Base-by-base conservation (phyloP, 805 yeast species). In the Brettanomyces anomalus region DNA sequence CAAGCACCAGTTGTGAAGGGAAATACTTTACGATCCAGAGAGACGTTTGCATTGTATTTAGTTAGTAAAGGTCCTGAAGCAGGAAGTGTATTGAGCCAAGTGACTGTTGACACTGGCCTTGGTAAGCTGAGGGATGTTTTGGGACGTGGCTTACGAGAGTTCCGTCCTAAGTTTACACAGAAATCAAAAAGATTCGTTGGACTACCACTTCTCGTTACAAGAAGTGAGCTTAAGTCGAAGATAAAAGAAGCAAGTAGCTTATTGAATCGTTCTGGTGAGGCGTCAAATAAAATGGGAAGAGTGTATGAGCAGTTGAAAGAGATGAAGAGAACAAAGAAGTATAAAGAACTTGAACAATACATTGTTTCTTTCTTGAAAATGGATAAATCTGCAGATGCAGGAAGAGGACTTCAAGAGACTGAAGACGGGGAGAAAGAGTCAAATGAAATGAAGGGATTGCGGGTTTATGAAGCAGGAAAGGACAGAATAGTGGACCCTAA, bases 81-180 rank as follows among this genome's bases (percentile, higher is more conserved):
- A 41, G 62, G 63, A 37, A 64, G 70, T 32, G 61, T 66, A 35
- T 57, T 76, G 43, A 67, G 71, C 47, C 60, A 72, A 43, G 58
- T 72, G 43, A 67, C 70, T 40, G 59, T 81, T 33, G 76, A 80
- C 46, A 76, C 79, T 31, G 94, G 93, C 4, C 62, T 74, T 32
- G 85, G 85, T 52, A 75, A 74, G 40, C 66, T 85, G 45, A 73
- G 76, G 46, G 88, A 84, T 51, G 76, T 85, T 11, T 57, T 85
- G 24, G 89, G 89, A 21, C 82, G 78, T 53, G 74, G 81, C 33
- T 65, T 78, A 26, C 50, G 49, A 8, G 18, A 32, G 13, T 32
- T 32, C 34, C 34, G 18, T n/a, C 34, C 34, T 21, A 28, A 43
- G 11, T 35, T 37, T 5, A 16, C 17, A 4, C 24, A 37, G 5